A percentile compares a stretch with the other conserved stretches of the same genome.
Conservation (phyloP, 2,329 filamentous ascomycete genomes). For the Dactylonectria estremocensis region DNA sequence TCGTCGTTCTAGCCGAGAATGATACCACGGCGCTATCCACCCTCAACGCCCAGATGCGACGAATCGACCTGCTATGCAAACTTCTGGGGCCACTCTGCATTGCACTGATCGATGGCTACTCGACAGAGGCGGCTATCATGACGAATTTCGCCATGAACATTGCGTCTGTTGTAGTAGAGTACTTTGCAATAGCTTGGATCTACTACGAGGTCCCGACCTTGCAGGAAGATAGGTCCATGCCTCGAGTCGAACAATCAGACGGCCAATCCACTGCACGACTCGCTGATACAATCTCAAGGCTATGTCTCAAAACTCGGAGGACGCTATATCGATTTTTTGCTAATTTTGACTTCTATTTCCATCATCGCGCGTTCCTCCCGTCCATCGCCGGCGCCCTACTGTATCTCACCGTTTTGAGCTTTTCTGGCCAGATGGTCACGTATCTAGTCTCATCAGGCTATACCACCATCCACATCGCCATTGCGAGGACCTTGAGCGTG, state of each 20-base stretch:
- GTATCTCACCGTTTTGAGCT: conserved; percentile 72
- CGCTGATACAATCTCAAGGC: neutral
- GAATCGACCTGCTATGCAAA: conserved; percentile 73
- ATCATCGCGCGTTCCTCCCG: conserved; percentile 69
- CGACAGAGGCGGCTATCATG: conserved; percentile 62
- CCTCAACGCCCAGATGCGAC: conserved; percentile 70
- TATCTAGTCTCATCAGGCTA: conserved; percentile 70
- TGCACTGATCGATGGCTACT: conserved; percentile 63
- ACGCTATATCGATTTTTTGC: conserved; percentile 4
- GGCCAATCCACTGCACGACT: neutral
- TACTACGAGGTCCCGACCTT: conserved; percentile 38
- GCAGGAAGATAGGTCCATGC: conserved; percentile 28
- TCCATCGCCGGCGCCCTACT: conserved; percentile 71
- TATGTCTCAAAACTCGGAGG: neutral
- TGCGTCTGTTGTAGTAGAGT: conserved; percentile 64
- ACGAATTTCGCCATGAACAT: conserved; percentile 64
- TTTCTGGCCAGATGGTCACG: conserved; percentile 74
- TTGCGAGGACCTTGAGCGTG: conserved; percentile 66
- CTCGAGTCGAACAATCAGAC: neutral
- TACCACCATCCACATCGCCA: conserved; percentile 63
- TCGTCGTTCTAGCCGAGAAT: conserved; percentile 40
- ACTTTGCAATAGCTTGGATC: conserved; percentile 61
- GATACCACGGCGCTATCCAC: conserved; percentile 37
- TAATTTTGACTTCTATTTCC: conserved; percentile 59
- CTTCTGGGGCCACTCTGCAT: conserved; percentile 68